A percentile compares a stretch with the other conserved stretches of the same genome.
Evolutionary conservation across 371 early-diverging fungal species (phyloP).

Genomic region (Rhizopus delemar): DNA sequence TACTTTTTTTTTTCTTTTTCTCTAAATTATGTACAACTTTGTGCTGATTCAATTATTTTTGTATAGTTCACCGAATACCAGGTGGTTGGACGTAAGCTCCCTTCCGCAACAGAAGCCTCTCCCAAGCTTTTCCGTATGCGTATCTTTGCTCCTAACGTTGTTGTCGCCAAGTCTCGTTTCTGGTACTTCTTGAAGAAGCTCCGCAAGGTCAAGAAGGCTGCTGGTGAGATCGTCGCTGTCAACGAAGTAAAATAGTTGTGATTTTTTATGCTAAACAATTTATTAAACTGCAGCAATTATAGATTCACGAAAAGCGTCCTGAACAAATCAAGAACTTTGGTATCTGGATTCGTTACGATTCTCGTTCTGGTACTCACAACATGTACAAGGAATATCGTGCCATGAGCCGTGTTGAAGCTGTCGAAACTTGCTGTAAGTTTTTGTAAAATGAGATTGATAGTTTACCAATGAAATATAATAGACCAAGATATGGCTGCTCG

Average conservation of each 20-base stretch:
- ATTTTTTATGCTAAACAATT: neutral
- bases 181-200: slow-evolving; percentile 99
- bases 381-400: slow-evolving; percentile 99
- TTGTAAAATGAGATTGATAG: neutral
- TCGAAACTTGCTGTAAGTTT: slow-evolving; percentile 84
- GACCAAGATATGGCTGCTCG: slow-evolving; percentile 99
- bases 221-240: slow-evolving; percentile 95
- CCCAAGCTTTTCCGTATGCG: slow-evolving; percentile 99
- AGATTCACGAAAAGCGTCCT: slow-evolving; percentile 96
- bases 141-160: slow-evolving; percentile 98
- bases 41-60: slow-evolving; percentile 1
- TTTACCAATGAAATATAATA: slow-evolving; percentile 16
- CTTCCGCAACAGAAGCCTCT: slow-evolving; percentile 88
- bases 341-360: slow-evolving; percentile 99
- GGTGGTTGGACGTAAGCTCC: slow-evolving; percentile 94
- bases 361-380: slow-evolving; percentile 99
- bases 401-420: slow-evolving; percentile 92
- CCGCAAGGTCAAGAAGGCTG: slow-evolving; percentile 98
- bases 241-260: slow-evolving; percentile 71
- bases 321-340: slow-evolving; percentile 98
- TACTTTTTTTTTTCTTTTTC: neutral
- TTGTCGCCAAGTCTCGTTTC: slow-evolving; percentile 98
- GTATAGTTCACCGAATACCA: slow-evolving; percentile 71
- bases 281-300: neutral
- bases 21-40: neutral